phyloP scores from a whole-genome alignment of 148 eudicot species.

The Chenopodium formosanum region DNA sequence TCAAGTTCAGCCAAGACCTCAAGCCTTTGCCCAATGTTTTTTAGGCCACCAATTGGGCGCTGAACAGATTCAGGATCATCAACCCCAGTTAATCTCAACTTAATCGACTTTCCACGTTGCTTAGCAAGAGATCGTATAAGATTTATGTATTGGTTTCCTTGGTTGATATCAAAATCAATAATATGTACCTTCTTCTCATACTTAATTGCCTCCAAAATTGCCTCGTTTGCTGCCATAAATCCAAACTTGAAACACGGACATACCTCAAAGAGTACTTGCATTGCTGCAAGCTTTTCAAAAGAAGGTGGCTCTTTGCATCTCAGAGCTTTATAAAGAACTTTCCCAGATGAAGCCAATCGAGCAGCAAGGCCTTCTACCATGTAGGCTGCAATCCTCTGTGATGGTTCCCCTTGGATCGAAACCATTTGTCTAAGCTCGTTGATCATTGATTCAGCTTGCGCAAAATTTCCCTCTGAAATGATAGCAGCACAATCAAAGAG shows the following conservation, averaged over 20 bases:
- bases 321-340: constrained; percentile 72
- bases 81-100: constrained; percentile 67
- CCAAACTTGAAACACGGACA: constrained; percentile 96
- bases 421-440: constrained; percentile 68
- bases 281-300: constrained; percentile 68
- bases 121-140: constrained; percentile 70
- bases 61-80: constrained; percentile 92
- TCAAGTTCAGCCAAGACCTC: constrained; percentile 50
- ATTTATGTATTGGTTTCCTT: constrained; percentile 84
- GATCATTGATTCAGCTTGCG: constrained; percentile 64
- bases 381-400: constrained; percentile 84
- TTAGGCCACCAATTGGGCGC: constrained; percentile 69
- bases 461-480: constrained; percentile 59
- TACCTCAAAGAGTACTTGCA: constrained; percentile 92
- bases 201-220: constrained; percentile 63
- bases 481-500: constrained; percentile 73
- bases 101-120: constrained; percentile 37
- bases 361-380: constrained; percentile 97
- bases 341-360: constrained; percentile 76
- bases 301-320: constrained; percentile 91
- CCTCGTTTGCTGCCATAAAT: constrained; percentile 87
- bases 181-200: constrained; percentile 61
- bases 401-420: constrained; percentile 88
- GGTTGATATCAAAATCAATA: constrained; percentile 83
- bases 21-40: constrained; percentile 61